phyloP scores from a whole-genome alignment of 202 grass and related monocot genomes.

The Brachypodium distachyon region DNA sequence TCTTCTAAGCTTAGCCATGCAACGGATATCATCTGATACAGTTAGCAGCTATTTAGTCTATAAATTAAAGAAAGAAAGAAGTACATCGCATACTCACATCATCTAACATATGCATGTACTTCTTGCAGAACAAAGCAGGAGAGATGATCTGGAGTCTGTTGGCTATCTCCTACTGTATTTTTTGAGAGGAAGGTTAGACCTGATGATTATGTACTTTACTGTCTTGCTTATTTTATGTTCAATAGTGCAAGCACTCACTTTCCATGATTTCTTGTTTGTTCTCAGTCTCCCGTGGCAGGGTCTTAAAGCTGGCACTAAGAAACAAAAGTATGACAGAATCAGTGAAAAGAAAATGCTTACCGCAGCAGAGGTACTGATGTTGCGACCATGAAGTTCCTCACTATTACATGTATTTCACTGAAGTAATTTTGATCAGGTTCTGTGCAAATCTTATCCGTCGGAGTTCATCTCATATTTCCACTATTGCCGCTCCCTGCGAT shows the following conservation, averaged over 20 bases:
- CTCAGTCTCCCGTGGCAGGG: slow-evolving; percentile 94
- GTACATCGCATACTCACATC: neutral
- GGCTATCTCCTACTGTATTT: slow-evolving; percentile 95
- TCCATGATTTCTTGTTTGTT: slow-evolving; percentile 27
- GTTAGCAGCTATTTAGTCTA: neutral
- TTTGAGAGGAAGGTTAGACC: slow-evolving; percentile 86
- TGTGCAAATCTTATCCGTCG: slow-evolving; percentile 85
- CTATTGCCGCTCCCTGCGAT: slow-evolving; percentile 80
- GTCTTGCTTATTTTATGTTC: slow-evolving; percentile 9
- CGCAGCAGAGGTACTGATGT: slow-evolving; percentile 67
- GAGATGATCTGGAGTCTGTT: slow-evolving; percentile 98
- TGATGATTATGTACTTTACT: slow-evolving; percentile 14
- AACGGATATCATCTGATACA: slow-evolving; percentile 3
- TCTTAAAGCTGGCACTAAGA: slow-evolving; percentile 93
- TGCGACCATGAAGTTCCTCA: slow-evolving; percentile 12
- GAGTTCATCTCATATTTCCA: slow-evolving; percentile 89
- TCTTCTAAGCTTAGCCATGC: neutral
- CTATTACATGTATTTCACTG: slow-evolving; percentile 21
- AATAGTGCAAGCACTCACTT: neutral
- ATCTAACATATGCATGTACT: neutral
- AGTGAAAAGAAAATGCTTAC: slow-evolving; percentile 99
- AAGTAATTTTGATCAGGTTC: slow-evolving; percentile 42
- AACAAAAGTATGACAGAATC: slow-evolving; percentile 97
- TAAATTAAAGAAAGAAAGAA: neutral
- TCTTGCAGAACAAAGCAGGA: slow-evolving; percentile 91